Conservation (phyloP, 768 basidiomycete species). For the Coprinopsis sp. region DNA sequence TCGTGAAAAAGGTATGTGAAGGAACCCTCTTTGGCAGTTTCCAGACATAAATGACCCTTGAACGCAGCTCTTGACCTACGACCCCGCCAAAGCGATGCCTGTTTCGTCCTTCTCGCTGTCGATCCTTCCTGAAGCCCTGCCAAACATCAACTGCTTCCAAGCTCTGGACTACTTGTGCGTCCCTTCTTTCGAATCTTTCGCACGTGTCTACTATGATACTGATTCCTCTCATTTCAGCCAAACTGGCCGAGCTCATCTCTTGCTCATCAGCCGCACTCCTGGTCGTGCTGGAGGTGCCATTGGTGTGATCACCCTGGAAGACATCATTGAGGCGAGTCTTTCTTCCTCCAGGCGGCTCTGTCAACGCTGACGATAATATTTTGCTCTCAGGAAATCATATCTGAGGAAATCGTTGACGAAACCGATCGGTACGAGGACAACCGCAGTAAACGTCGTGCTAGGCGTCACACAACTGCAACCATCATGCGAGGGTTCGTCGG, state of each 20-base stretch:
- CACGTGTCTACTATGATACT: neutral
- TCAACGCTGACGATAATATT: no score
- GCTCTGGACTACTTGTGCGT: constrained; percentile 87
- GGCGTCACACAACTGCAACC: constrained; percentile 63
- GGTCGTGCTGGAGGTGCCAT: constrained; percentile 80
- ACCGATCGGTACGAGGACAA: constrained; percentile 90
- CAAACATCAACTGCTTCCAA: constrained; percentile 90
- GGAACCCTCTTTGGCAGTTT: constrained; percentile 4
- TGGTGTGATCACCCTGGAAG: constrained; percentile 89
- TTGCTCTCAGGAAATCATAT: constrained; percentile 99
- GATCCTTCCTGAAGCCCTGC: constrained; percentile 84
- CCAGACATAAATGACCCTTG: neutral
- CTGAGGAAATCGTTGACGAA: constrained; percentile 94
- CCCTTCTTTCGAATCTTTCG: neutral
- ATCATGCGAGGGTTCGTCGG: constrained; percentile 70
- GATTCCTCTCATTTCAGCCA: constrained; percentile 45
- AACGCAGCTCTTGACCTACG: constrained; percentile 76
- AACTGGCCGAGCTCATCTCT: constrained; percentile 89
- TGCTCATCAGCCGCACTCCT: constrained; percentile 81
- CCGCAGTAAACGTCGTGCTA: constrained; percentile 69
- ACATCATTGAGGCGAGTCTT: constrained; percentile 62
- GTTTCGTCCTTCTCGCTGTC: constrained; percentile 74
- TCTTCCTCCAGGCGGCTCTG: neutral
- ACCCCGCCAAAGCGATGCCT: constrained; percentile 72
- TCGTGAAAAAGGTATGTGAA: constrained; percentile 67